phyloP scores from a whole-genome alignment of 176 grass and related monocot species.

The Eragrostis curvula region DNA sequence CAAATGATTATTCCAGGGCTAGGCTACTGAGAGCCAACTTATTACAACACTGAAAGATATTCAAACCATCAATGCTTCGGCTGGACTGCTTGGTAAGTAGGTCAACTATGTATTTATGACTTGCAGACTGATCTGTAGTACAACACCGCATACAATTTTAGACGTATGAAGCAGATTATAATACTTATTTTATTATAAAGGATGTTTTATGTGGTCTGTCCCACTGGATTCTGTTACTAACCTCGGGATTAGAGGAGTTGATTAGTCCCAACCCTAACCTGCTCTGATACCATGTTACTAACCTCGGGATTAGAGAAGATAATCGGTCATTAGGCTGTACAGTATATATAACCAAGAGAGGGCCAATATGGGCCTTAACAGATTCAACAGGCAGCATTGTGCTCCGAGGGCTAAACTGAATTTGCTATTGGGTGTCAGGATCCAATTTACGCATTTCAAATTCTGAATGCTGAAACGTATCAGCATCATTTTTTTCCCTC shows the following conservation, averaged over 20 bases:
- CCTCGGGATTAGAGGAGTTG: too few relatives aligned
- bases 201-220: not conserved
- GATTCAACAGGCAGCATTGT: not conserved
- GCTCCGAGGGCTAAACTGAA: not conserved
- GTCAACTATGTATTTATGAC: conserved; percentile 31
- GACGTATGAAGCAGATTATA: conserved; percentile 14
- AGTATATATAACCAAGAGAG: too few relatives aligned
- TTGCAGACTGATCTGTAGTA: conserved; percentile 9
- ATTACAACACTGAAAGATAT: conserved; percentile 89
- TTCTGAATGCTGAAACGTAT: conserved; percentile 12
- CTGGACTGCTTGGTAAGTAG: conserved; percentile 86
- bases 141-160: conserved; percentile 1
- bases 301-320: too few relatives aligned
- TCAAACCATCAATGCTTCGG: conserved; percentile 90
- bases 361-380: too few relatives aligned
- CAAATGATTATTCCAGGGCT: conserved; percentile 62
- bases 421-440: not conserved
- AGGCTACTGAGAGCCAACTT: conserved; percentile 95
- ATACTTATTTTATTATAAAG: not conserved
- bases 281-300: too few relatives aligned
- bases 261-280: too few relatives aligned
- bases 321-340: too few relatives aligned
- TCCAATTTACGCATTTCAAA: not conserved
- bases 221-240: too few relatives aligned
- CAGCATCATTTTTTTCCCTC: not conserved